Percentiles rank a stretch among this genome's conserved stretches.
Evolutionary conservation across 2,329 filamentous ascomycete species (phyloP).

Genomic region (Cephalotrichum gorgonifer): DNA sequence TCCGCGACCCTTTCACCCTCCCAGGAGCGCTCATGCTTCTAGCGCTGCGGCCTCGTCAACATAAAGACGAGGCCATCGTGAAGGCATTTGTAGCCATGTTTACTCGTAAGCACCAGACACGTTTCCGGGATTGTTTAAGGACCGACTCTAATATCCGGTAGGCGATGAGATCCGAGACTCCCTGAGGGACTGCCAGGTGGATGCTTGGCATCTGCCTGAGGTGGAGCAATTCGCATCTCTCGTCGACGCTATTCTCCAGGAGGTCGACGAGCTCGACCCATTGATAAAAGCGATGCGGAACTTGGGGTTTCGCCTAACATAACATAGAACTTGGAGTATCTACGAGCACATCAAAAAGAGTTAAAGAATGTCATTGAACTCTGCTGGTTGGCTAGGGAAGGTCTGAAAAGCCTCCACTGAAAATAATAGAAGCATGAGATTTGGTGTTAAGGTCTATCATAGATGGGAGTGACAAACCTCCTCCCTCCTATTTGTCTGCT

Average conservation of each 20-base stretch:
- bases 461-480: too few relatives aligned
- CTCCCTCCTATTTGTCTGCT: too few relatives aligned
- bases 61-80: background rate
- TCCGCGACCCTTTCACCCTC: background rate
- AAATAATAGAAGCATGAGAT: too few relatives aligned
- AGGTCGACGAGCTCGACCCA: background rate
- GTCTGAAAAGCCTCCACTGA: too few relatives aligned
- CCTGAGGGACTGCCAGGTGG: background rate
- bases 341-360: too few relatives aligned
- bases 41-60: background rate
- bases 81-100: background rate
- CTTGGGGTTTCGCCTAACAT: too few relatives aligned
- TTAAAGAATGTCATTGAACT: too few relatives aligned
- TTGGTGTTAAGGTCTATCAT: too few relatives aligned
- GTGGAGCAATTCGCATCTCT: background rate
- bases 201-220: background rate
- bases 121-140: too few relatives aligned
- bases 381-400: too few relatives aligned
- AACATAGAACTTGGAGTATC: too few relatives aligned
- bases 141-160: background rate
- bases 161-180: background rate
- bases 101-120: background rate
- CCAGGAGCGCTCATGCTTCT: slow-evolving; percentile 1
- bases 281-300: background rate
- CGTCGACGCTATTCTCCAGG: background rate